Conservation (phyloP, 1,284 basidiomycete species). For the Mycena sp. region DNA sequence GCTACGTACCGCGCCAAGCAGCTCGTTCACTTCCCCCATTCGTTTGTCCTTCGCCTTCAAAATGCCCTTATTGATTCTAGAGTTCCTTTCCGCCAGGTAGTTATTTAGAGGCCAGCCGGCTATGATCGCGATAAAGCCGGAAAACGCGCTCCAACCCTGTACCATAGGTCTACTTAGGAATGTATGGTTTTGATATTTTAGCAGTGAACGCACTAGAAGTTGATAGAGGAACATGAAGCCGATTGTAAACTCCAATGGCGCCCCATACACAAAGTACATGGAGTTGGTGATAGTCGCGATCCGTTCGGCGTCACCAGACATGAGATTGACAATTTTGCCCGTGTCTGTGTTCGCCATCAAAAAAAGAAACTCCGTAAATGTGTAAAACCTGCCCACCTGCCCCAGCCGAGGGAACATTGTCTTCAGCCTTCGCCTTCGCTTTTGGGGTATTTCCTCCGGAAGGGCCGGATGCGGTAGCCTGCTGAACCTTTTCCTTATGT, state of each 20-base stretch:
- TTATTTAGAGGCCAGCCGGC: constrained; percentile 82
- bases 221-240: constrained; percentile 83
- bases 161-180: background rate
- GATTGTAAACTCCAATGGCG: constrained; percentile 84
- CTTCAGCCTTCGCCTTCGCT: constrained; percentile 44
- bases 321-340: constrained; percentile 84
- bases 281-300: constrained; percentile 36
- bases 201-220: constrained; percentile 37
- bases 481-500: constrained; percentile 54
- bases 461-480: background rate
- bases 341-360: constrained; percentile 53
- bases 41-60: constrained; percentile 83
- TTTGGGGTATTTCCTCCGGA: constrained; percentile 22
- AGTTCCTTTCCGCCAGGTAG: constrained; percentile 65
- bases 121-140: constrained; percentile 83
- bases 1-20: constrained; percentile 64
- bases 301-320: constrained; percentile 75
- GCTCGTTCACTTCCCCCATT: constrained; percentile 87
- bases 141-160: constrained; percentile 64
- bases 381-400: constrained; percentile 35
- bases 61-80: constrained; percentile 79
- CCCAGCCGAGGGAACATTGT: constrained; percentile 64
- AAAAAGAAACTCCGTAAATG: too few species aligned
- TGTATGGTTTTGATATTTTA: background rate
- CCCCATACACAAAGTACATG: constrained; percentile 36